A percentile compares a stretch with the other conserved stretches of the same genome.
phyloP scores from a whole-genome alignment of 495 filamentous ascomycete species.

The Neurospora sp. region DNA sequence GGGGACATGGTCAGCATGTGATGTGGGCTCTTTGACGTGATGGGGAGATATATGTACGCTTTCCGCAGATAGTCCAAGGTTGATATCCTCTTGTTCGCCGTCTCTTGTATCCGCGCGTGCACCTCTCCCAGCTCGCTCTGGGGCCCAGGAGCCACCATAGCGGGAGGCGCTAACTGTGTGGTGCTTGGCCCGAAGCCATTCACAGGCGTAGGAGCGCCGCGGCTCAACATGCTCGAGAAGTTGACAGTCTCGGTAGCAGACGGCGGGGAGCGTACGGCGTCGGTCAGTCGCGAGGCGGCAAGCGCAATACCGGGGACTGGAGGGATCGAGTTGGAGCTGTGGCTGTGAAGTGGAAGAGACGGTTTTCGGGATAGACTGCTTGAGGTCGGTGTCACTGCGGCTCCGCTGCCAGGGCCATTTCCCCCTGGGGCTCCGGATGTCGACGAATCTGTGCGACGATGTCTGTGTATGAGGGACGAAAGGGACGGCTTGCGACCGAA shows the following conservation, averaged over 20 bases:
- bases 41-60: conserved; percentile 41
- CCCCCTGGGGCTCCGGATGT: conserved; percentile 10
- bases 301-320: conserved; percentile 27
- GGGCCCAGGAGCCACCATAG: conserved; percentile 20
- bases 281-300: conserved; percentile 25
- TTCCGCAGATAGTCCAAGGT: conserved; percentile 90
- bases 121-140: conserved; percentile 29
- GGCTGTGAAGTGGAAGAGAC: background rate
- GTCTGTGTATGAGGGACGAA: conserved; percentile 23
- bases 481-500: conserved; percentile 35
- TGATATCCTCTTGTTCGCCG: conserved; percentile 87
- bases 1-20: conserved; percentile 9
- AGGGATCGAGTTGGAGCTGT: conserved; percentile 24
- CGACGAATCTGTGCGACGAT: conserved; percentile 29
- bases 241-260: conserved; percentile 20
- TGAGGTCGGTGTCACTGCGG: conserved; percentile 6
- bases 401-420: background rate
- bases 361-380: background rate
- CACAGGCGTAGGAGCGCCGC: conserved; percentile 22
- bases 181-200: conserved; percentile 15
- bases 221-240: conserved; percentile 35
- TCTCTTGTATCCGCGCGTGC: conserved; percentile 82
- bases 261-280: conserved; percentile 21
- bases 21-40: background rate
- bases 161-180: conserved; percentile 20